A percentile compares a stretch with the other conserved stretches of the same genome.
Evolutionary conservation across 176 grass and related monocot species (phyloP).

Genomic region (Avena eriantha): DNA sequence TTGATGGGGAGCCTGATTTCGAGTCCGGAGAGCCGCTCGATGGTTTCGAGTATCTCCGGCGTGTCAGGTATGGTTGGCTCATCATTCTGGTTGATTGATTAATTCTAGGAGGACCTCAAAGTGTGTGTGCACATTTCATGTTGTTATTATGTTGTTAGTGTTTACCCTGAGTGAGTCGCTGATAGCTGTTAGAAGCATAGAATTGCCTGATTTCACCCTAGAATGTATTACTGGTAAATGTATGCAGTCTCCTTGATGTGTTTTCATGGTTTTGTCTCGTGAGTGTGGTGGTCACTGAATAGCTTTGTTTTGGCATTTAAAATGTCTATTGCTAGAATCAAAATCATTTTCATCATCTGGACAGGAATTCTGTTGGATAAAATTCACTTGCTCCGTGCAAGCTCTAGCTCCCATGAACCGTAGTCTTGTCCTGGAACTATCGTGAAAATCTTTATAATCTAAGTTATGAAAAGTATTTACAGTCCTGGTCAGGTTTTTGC

Average conservation of each 20-base stretch:
- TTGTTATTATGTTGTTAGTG: background rate
- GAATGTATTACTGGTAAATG: background rate
- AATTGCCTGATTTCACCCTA: background rate
- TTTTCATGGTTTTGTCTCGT: background rate
- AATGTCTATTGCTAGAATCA: background rate
- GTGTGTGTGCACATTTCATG: background rate
- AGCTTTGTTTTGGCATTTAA: background rate
- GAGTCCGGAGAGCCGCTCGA: constrained; percentile 79
- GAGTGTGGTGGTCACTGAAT: background rate
- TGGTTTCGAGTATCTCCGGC: constrained; percentile 90
- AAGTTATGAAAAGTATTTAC: background rate
- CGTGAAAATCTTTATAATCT: background rate
- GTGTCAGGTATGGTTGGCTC: constrained; percentile 67
- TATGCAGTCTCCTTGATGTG: background rate
- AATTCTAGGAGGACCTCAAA: background rate
- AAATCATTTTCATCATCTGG: background rate
- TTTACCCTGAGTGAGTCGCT: background rate
- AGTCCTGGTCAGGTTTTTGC: background rate
- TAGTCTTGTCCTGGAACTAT: background rate
- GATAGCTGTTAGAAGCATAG: background rate
- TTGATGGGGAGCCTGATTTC: constrained; percentile 93
- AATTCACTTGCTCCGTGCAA: background rate
- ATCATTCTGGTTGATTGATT: background rate
- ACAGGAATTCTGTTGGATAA: background rate
- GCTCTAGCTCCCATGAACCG: background rate